Base-by-base conservation (phyloP, 139 green algal genomes). In the Desmodesmus armatus region DNA sequence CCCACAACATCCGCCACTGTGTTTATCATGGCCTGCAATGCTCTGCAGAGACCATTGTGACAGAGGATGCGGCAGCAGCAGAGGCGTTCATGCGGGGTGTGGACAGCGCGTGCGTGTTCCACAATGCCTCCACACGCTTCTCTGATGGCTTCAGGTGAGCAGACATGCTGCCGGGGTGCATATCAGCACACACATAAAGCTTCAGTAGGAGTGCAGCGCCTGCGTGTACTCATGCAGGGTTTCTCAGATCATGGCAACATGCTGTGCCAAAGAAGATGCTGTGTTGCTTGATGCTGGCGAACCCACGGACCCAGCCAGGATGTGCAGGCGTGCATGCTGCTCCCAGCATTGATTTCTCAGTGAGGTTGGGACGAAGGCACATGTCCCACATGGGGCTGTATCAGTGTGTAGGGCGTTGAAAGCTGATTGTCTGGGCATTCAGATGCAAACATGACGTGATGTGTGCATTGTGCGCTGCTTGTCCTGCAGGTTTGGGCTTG, bases 101-200 rank as follows among this genome's bases (percentile, higher is more conserved):
- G 41, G 97, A 99, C 91, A 93, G 83, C 47, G 97, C 97, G 4
- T 99, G 96, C 85, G 97, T 99, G 31, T 95, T 97, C 86, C 95
- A 98, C 92, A 99, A 99, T 87, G 93, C 94, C 6, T 96, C 89
- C 63, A 98, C 97, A 1, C 94, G 98, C 31, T 99, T 99, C 80
- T 88, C 90, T 6, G 98, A 99, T 86, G 98, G 98, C 37, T 99
- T 98, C 89, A 87, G 96, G 69, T 99, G n/a, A n/a, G n/a, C n/a
- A n/a, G n/a, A n/a, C n/a, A n/a, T n/a, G n/a, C n/a, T n/a, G n/a
- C n/a, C n/a, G n/a, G n/a, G n/a, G n/a, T n/a, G n/a, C n/a, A n/a
- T n/a, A n/a, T n/a, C n/a, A n/a, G n/a, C n/a, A n/a, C n/a, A n/a
- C n/a, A n/a, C n/a, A n/a, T n/a, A n/a, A n/a, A n/a, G n/a, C n/a